Base-by-base conservation (phyloP, 1,284 basidiomycete species). In the Marasmius fiardii region DNA sequence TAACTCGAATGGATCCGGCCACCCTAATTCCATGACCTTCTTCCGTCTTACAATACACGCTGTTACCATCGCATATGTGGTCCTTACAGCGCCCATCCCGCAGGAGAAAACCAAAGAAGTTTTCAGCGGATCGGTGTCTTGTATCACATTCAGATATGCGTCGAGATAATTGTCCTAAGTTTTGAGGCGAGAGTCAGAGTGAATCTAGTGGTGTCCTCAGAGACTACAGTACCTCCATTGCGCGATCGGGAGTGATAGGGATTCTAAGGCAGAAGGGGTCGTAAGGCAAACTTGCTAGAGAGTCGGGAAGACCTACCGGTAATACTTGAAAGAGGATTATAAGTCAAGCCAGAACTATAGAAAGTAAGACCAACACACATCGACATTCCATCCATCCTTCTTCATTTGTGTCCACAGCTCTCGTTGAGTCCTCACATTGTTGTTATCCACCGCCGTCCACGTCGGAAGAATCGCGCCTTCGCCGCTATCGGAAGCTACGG, bases 51-150 rank as follows among this genome's bases (percentile, higher is more conserved):
- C 80, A 23, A 99, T 80, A 59, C 92, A 86, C 1, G 96, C 95
- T 1, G 95, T 93, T 14, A 91, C 86, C 97, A 99, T 99, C 4
- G 93, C 96, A 68, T 98, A 98, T 0, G 96, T 98, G 2, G 96
- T 97, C 41, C 97, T 85, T 0, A 97, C 95, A 2, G 94, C 93
- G 43, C 97, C 97, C 83, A 97, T 95, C 41, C 97, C 96, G 69
- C 97, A 98, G 56, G 93, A 96, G 71, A 99, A 98, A 2, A 99
- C 92, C 16, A 99, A 77, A 0, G 90, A 88, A 0, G 93, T 94
- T 20, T 78, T 80, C 7, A 86, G 74, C 0, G 96, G 95, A 62
- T 97, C 92, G 0, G 90, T 85, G 39, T 83, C 74, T 63, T 87
- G 85, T 65, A 99, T 88, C 48, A 95, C 86, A 12, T 83, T 81